Conservation (phyloP, 2,329 filamentous ascomycete species). For the Calonectria naviculata region DNA sequence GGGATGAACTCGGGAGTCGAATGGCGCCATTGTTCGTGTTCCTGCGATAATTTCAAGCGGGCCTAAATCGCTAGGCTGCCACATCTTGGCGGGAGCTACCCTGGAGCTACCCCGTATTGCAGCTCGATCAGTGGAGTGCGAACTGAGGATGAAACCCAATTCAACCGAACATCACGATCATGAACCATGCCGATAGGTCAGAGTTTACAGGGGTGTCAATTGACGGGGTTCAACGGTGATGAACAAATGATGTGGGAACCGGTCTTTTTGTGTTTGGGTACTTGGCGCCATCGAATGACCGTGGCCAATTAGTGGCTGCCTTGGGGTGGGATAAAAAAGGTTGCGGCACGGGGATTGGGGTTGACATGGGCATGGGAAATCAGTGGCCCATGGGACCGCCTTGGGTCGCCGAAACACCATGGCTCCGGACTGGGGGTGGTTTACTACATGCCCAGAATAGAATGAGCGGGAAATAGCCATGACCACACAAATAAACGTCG, state of each 20-base stretch:
- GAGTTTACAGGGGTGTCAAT: neutral
- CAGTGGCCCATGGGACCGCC: neutral
- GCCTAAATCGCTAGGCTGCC: neutral
- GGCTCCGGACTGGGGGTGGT: no score
- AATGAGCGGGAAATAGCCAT: neutral
- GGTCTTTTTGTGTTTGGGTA: neutral
- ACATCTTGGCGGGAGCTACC: neutral
- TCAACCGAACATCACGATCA: neutral
- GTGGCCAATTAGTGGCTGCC: slow-evolving; percentile 18
- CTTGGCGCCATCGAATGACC: slow-evolving; percentile 11
- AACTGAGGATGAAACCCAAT: neutral
- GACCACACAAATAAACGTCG: slow-evolving; percentile 6
- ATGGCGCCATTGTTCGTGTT: slow-evolving; percentile 10
- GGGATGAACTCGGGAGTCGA: neutral
- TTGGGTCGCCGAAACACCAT: neutral
- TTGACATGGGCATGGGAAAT: neutral
- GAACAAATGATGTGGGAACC: neutral
- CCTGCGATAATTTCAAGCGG: neutral
- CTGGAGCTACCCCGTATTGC: neutral
- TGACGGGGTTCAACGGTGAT: slow-evolving; percentile 1
- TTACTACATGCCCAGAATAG: neutral
- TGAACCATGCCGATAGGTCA: neutral
- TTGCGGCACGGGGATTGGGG: neutral
- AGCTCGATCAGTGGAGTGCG: neutral
- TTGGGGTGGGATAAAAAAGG: neutral